A percentile compares a stretch with the other conserved stretches of the same genome.
These are phyloP conservation scores for Diaporthe nobilis DNA, from an alignment of 2,329 filamentous ascomycete genomes.

Conservation along the genomic window DNA sequence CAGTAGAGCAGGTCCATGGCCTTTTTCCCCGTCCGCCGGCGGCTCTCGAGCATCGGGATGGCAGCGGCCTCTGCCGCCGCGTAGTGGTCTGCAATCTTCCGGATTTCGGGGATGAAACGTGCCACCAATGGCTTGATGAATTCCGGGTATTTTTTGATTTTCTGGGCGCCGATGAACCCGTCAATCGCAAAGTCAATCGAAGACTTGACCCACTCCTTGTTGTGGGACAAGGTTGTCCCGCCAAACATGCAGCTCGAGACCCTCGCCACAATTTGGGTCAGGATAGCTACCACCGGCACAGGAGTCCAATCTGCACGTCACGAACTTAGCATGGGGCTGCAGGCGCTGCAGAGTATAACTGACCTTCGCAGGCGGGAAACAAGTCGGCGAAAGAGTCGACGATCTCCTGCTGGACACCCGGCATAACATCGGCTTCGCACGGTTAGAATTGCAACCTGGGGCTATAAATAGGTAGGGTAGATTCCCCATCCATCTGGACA, in stretches of 20 bases:
- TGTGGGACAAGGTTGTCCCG: conserved; percentile 44
- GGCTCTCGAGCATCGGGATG: conserved; percentile 46
- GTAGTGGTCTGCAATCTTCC: conserved; percentile 48
- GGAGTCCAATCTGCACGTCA: conserved; percentile 39
- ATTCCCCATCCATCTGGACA: conserved; percentile 28
- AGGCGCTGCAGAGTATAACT: conserved; percentile 15
- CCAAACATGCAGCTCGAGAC: conserved; percentile 50
- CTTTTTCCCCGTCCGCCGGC: conserved; percentile 35
- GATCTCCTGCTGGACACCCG: conserved; percentile 46
- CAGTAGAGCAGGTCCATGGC: conserved; percentile 47
- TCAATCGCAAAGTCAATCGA: conserved; percentile 49
- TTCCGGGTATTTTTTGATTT: conserved; percentile 41
- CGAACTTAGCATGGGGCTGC: neutral
- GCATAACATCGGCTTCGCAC: conserved; percentile 27
- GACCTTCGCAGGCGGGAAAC: conserved; percentile 44
- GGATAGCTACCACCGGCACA: conserved; percentile 44
- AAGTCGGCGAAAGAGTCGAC: conserved; percentile 43
- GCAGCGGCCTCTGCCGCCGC: conserved; percentile 44
- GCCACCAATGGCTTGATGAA: conserved; percentile 47
- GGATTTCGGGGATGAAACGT: conserved; percentile 47
- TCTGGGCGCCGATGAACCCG: conserved; percentile 49
- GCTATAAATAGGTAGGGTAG: neutral
- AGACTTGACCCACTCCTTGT: conserved; percentile 50
- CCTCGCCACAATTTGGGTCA: conserved; percentile 49
- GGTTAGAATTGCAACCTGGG: neutral